Evolutionary conservation across 2,329 filamentous ascomycete species (phyloP), one percentile per base, ranked within the genome.

Genomic region (Xylariomycetidae sp.): DNA sequence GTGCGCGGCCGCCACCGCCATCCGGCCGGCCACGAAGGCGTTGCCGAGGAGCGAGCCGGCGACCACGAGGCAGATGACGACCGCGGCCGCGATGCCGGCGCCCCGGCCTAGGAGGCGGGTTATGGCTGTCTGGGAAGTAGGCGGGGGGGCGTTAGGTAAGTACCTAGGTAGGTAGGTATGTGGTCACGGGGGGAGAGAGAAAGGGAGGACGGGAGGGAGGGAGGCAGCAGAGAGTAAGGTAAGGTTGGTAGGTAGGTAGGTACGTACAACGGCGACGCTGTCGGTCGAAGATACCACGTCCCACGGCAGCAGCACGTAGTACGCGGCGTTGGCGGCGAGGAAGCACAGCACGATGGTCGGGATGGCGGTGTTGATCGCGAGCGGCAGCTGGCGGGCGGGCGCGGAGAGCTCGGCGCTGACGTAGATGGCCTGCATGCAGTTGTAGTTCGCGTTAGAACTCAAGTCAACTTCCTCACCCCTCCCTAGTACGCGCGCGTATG

Each of bases 251-350:
- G 26, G 24, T 4, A 15, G 16, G 6, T 13, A 25, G 16, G 25
- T 4, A 58, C 70, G 54, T 57, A 79, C 74, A 32, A 81, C 76
- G 3, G 76, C 77, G 1, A 81, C 71, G 15, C 74, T 78, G 40
- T 81, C 72, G 0, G 71, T 79, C 0, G 65, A 70, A 0, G 74
- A 72, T 2, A 81, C 60, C 1, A 70, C 59, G 15, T 68, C 52
- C 76, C 76, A 79, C 0, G 77, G 74, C 0, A 82, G 61, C 2
- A 81, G 58, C 14, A 80, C 63, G 42, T 81, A 81, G 52, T 79
- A 81, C 2, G 74, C 68, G 0, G 75, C 61, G 41, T 81, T 82
- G 2, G 76, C 70, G 1, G 70, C 60, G 18, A 80, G 61, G 47
- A 78, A 81, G 37, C 72, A 77, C 2, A 70, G 38, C 0, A 79